Conservation (phyloP, 305 asterid species). For the Ruellia speciosa region DNA sequence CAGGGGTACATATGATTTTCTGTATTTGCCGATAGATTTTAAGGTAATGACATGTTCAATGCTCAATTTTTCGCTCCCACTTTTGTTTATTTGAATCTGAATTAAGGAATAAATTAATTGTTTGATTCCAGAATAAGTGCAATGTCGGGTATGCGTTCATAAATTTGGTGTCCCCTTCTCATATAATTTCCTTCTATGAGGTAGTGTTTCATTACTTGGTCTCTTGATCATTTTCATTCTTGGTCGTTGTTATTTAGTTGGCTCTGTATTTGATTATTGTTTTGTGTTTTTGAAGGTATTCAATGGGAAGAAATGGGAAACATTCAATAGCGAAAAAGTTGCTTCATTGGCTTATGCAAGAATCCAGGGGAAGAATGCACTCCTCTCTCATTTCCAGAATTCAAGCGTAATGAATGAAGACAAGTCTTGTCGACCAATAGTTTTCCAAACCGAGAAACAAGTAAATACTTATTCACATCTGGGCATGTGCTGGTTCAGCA, state of each 20-base stretch:
- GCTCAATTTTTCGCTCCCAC: not conserved
- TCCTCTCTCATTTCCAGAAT: constrained; percentile 86
- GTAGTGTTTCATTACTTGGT: constrained; percentile 29
- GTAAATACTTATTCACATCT: constrained; percentile 12
- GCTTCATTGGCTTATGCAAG: constrained; percentile 95
- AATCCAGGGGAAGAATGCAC: constrained; percentile 81
- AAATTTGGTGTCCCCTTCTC: constrained; percentile 81
- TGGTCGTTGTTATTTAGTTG: not conserved
- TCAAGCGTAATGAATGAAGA: constrained; percentile 97
- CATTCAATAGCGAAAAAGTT: constrained; percentile 88
- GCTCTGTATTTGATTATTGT: constrained; percentile 6
- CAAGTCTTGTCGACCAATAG: constrained; percentile 82
- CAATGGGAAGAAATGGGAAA: constrained; percentile 97
- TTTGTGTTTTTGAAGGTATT: constrained; percentile 45
- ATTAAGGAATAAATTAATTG: not conserved
- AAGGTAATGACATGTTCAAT: constrained; percentile 46
- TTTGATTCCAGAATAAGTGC: constrained; percentile 75
- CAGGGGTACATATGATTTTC: constrained; percentile 84
- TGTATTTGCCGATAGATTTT: constrained; percentile 89
- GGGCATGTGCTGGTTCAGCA: not conserved
- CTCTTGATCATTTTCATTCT: constrained; percentile 4
- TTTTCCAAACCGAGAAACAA: constrained; percentile 70
- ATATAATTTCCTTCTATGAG: constrained; percentile 76
- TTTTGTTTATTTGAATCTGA: constrained; percentile 10
- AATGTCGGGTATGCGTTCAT: constrained; percentile 96